phyloP scores from a whole-genome alignment of 2,329 filamentous ascomycete genomes.

The Aspergillus versicolor region DNA sequence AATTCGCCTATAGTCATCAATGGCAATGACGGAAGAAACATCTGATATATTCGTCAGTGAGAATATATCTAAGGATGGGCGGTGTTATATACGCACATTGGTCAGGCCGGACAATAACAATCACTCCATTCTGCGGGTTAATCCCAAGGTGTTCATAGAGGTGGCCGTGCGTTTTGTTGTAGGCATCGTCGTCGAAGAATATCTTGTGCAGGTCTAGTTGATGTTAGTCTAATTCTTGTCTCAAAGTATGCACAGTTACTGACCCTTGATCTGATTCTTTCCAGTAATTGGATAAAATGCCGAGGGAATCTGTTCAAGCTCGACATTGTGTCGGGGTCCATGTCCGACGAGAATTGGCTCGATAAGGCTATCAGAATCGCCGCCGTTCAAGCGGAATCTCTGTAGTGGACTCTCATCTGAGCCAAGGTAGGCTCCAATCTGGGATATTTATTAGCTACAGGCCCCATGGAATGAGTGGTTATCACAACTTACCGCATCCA shows the following conservation, averaged over 20 bases:
- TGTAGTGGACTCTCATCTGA: slow-evolving; percentile 43
- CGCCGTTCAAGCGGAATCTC: slow-evolving; percentile 43
- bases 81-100: slow-evolving; percentile 50
- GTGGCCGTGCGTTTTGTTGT: slow-evolving; percentile 56
- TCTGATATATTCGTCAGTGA: slow-evolving; percentile 24
- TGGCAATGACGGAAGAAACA: slow-evolving; percentile 38
- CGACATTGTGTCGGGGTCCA: slow-evolving; percentile 48
- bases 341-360: slow-evolving; percentile 57
- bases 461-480: not conserved
- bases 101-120: slow-evolving; percentile 60
- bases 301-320: slow-evolving; percentile 55
- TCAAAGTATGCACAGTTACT: slow-evolving; percentile 6
- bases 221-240: not conserved
- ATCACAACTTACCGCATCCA: slow-evolving; percentile 39
- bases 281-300: slow-evolving; percentile 59
- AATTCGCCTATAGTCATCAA: slow-evolving; percentile 33
- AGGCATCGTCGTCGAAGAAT: slow-evolving; percentile 57
- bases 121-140: slow-evolving; percentile 43
- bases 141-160: slow-evolving; percentile 59
- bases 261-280: slow-evolving; percentile 56
- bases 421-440: slow-evolving; percentile 42
- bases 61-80: too few relatives aligned
- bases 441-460: slow-evolving; percentile 5
- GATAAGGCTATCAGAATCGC: slow-evolving; percentile 56
- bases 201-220: slow-evolving; percentile 57